A percentile compares a stretch with the other conserved stretches of the same genome.
phyloP scores from a whole-genome alignment of 106 monocot genomes.

The Triglochin maritima region DNA sequence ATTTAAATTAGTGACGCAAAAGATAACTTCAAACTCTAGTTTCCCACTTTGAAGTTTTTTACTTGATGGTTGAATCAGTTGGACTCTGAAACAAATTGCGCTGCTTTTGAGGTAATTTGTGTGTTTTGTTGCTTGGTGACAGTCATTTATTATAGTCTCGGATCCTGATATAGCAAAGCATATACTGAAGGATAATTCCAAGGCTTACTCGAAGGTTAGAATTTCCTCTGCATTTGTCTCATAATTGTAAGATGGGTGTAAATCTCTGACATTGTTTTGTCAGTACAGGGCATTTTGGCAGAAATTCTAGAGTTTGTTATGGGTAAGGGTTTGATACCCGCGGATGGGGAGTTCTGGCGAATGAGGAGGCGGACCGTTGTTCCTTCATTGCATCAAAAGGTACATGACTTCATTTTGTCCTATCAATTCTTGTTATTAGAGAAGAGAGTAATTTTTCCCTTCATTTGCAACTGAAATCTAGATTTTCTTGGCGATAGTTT shows the following conservation, averaged over 20 bases:
- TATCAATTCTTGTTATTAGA: no score
- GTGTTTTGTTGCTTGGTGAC: slow-evolving; percentile 4
- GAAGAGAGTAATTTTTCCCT: no score
- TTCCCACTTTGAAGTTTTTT: background rate
- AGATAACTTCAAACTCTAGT: no score
- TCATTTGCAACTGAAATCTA: no score
- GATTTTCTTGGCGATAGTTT: slow-evolving; percentile 34
- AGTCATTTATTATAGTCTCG: slow-evolving; percentile 93
- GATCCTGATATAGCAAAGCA: slow-evolving; percentile 80
- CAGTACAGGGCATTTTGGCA: slow-evolving; percentile 68
- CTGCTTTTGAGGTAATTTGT: no score
- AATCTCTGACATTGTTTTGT: slow-evolving; percentile 1
- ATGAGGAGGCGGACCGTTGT: slow-evolving; percentile 72
- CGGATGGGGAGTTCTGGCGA: slow-evolving; percentile 85
- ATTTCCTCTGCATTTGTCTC: background rate
- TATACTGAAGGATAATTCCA: slow-evolving; percentile 79
- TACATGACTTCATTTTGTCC: slow-evolving; percentile 5
- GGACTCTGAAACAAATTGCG: background rate
- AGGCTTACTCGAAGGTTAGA: slow-evolving; percentile 86
- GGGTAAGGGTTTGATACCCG: slow-evolving; percentile 95
- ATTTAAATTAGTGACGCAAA: no score
- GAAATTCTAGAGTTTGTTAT: slow-evolving; percentile 97
- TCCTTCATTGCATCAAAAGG: slow-evolving; percentile 95
- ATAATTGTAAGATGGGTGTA: background rate
- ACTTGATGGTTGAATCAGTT: background rate